Percentiles rank a stretch among this genome's conserved stretches.
These are phyloP conservation scores for Turritis glabra DNA, from an alignment of 345 rosid species.

Conservation along the genomic window DNA sequence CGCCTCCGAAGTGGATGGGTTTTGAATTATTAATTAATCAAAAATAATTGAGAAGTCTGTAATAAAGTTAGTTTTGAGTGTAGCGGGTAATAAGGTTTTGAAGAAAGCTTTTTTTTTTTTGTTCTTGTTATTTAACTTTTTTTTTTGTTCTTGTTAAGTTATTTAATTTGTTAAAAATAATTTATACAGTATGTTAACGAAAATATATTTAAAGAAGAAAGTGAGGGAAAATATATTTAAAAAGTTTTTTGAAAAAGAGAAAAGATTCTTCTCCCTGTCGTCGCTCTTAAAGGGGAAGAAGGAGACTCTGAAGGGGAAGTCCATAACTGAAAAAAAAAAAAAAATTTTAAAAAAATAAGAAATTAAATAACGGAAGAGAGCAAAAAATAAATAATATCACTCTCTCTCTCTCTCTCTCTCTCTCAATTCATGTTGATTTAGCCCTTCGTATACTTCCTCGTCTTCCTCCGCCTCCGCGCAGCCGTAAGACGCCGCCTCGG, in stretches of 20 bases:
- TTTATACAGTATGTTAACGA: too few species aligned
- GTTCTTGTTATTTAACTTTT: too few species aligned
- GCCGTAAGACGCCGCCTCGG: conserved; percentile 29
- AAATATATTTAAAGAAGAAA: conserved; percentile 17
- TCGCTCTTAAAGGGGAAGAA: conserved; percentile 23
- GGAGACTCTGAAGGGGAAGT: conserved; percentile 24
- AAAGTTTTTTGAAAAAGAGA: neutral
- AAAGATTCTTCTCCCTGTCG: conserved; percentile 10
- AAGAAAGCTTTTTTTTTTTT: too few species aligned
- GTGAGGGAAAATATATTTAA: neutral
- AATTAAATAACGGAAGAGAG: conserved; percentile 24
- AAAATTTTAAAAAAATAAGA: neutral
- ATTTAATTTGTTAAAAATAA: too few species aligned
- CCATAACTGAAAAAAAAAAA: conserved; percentile 18
- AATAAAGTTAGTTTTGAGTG: too few species aligned
- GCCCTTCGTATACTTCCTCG: conserved; percentile 4
- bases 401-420: neutral
- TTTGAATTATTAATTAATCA: neutral
- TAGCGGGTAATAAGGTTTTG: too few species aligned
- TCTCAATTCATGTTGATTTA: neutral
- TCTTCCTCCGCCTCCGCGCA: conserved; percentile 13
- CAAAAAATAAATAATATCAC: conserved; percentile 2
- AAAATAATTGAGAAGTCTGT: too few species aligned
- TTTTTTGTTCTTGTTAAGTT: too few species aligned
- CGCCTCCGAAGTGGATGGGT: neutral